Base-by-base conservation (phyloP, 768 basidiomycete genomes). In the Boletus tylopilopsis region DNA sequence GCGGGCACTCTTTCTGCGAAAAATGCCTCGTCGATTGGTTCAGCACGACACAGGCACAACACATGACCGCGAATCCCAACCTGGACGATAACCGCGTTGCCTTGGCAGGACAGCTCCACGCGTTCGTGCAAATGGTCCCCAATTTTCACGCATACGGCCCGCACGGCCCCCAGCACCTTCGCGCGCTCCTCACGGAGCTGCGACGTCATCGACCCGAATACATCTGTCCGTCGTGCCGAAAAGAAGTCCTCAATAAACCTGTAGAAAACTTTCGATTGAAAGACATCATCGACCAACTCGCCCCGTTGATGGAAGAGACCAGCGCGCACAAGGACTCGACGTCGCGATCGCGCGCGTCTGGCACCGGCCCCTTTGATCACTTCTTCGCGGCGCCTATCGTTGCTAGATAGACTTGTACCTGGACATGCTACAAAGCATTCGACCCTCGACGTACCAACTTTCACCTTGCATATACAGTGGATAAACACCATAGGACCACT, bases 1-100 rank as follows among this genome's bases (percentile, higher is more conserved):
- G 87, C 47, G 87, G 87, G 3, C 87, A 90, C 64, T 77, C 79
- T 0, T 87, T 83, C 60, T 90, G 86, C 60, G 68, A 77, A 53
- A 62, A 62, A 6, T 89, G 86, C 56, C 71, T 89, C 8, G 70
- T 73, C 39, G 78, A 81, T 56, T 76, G 75, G 75, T 77, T 79
- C 53, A 66, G 53, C 43, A 76, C 77, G 3, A 74, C 68, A 0
- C 75, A 79, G 42, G 70, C 67, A 0, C 75, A 77, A 53, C 79
- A 85, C 53, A 68, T 78, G 56, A 61, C 67, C 6, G 54, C 62
- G 1, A 62, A 83, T 54, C 83, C 83, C 0, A 57, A 69, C 9
- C 75, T 77, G 57, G 64, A 74, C 43, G 53, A 60, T 29, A 66
- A 68, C 32, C 69, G 68, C 12, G 50, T 50, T 7, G 43, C 53